A percentile compares a stretch with the other conserved stretches of the same genome.
Conservation (phyloP, 1,284 basidiomycete genomes). For the Volvariella volvacea region DNA sequence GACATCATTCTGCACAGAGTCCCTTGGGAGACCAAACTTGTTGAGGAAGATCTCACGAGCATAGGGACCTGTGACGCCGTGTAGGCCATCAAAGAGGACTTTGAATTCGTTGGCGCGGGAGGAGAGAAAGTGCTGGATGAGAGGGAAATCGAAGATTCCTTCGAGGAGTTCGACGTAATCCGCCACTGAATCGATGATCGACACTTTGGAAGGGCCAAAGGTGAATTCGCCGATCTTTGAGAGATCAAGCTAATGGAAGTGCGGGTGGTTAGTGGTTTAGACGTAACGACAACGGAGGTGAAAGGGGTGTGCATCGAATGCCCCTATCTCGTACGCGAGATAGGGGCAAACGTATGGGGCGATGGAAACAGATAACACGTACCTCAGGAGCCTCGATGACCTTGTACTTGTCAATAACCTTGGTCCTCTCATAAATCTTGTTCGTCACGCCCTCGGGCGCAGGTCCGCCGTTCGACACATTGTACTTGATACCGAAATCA, state of each 20-base stretch:
- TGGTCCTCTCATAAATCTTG: conserved; percentile 89
- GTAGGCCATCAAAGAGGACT: conserved; percentile 93
- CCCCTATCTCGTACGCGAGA: too few relatives aligned
- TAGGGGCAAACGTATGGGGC: background rate
- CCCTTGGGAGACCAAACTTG: conserved; percentile 74
- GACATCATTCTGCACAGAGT: conserved; percentile 86
- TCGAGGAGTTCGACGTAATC: conserved; percentile 86
- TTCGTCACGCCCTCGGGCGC: conserved; percentile 94
- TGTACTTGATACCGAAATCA: conserved; percentile 99
- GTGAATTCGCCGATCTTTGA: conserved; percentile 75
- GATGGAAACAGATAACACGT: conserved; percentile 21
- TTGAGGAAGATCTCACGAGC: conserved; percentile 86
- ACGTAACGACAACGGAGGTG: too few relatives aligned
- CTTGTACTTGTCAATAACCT: conserved; percentile 83
- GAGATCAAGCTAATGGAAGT: conserved; percentile 65
- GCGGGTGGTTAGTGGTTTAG: too few relatives aligned
- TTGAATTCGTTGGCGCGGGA: conserved; percentile 64
- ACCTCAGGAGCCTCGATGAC: conserved; percentile 75
- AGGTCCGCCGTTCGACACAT: conserved; percentile 94
- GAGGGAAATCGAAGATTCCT: conserved; percentile 90
- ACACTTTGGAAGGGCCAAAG: conserved; percentile 81
- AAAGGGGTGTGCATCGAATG: conserved; percentile 7
- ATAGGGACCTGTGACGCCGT: conserved; percentile 98
- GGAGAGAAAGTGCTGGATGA: conserved; percentile 89
- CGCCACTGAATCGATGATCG: conserved; percentile 90